Evolutionary conservation across 1,284 basidiomycete species (phyloP).

Genomic region (Hemileia vastatrix): DNA sequence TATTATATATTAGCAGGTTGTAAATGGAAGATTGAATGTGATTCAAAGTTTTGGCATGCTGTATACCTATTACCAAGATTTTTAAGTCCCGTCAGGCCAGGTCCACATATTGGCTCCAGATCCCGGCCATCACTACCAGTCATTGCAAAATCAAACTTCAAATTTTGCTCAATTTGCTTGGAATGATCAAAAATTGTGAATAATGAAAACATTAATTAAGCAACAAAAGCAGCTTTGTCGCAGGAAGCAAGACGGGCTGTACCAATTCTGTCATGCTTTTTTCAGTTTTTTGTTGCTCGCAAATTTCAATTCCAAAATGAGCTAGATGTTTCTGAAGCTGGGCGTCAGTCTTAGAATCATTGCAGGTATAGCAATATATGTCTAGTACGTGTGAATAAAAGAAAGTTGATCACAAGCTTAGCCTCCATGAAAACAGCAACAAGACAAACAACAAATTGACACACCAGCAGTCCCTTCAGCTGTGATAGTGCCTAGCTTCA

Average conservation of each 20-base stretch:
- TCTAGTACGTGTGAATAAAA: constrained; percentile 52
- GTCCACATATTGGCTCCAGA: constrained; percentile 77
- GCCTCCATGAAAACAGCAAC: not conserved
- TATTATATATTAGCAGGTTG: not conserved
- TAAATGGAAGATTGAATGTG: not conserved
- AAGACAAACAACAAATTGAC: constrained; percentile 24
- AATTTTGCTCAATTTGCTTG: constrained; percentile 92
- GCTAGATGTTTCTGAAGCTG: constrained; percentile 65
- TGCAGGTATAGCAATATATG: constrained; percentile 86
- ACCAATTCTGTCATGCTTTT: constrained; percentile 95
- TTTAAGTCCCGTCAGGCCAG: constrained; percentile 74
- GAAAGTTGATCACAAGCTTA: constrained; percentile 2
- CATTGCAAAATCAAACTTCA: constrained; percentile 89
- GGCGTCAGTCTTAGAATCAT: constrained; percentile 75
- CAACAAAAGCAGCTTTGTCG: not conserved
- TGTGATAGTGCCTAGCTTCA: constrained; percentile 94
- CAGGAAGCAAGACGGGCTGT: constrained; percentile 31
- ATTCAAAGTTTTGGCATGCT: not conserved
- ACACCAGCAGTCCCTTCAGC: constrained; percentile 80
- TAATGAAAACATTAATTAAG: not conserved
- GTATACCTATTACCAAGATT: constrained; percentile 84
- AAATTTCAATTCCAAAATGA: constrained; percentile 78
- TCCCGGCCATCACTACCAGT: constrained; percentile 81
- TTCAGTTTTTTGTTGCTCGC: constrained; percentile 78
- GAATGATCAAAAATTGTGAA: constrained; percentile 7